Evolutionary conservation across 2,329 filamentous ascomycete genomes (phyloP), one percentile per base, ranked within the genome.

Genomic region (Ascochyta pisi): DNA sequence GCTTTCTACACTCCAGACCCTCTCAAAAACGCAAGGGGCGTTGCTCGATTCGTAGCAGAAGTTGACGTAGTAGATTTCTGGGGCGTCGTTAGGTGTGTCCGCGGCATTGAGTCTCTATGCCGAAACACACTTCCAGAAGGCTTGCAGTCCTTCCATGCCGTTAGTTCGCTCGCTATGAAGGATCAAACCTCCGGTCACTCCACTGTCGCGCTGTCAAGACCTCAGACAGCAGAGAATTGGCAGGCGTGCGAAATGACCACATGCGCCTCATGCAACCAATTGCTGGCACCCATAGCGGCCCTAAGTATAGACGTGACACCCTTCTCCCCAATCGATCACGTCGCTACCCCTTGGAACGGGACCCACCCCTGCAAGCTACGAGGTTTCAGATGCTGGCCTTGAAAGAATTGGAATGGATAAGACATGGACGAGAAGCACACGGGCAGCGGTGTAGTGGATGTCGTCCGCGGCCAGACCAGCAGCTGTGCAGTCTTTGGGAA

Each of bases 261-360:
- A 57, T 47, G 53, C 45, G 45, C 13, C 42, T 45, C 12, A 51
- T 42, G 58, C 31, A 47, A 60, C 68, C 68, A 72, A 73, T 73
- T 23, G 58, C 43, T 52, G 47, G 57, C 60, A 47, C 61, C 60
- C 44, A 63, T 56, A 57, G 59, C 57, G 63, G 63, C 57, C 44
- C 73, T 73, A 74, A 66, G 70, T 70, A 68, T 70, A 70, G 71
- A 60, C 61, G 70, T 69, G 64, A 68, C 68, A 73, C 54, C 69
- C 56, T 60, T 74, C 31, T 41, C 39, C 39, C 49, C 44, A 48
- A 41, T 52, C 31, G 54, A 52, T 51, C 45, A 42, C 23, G 27
- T 50, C 37, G 46, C 38, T 37, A 41, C 48, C 54, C 54, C 54
- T 50, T 52, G 69, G 69, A 74, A 73, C 68, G 54, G 53, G 57